Evolutionary conservation across 2,329 filamentous ascomycete genomes (phyloP).

Genomic region (Penicillium janthinellum): DNA sequence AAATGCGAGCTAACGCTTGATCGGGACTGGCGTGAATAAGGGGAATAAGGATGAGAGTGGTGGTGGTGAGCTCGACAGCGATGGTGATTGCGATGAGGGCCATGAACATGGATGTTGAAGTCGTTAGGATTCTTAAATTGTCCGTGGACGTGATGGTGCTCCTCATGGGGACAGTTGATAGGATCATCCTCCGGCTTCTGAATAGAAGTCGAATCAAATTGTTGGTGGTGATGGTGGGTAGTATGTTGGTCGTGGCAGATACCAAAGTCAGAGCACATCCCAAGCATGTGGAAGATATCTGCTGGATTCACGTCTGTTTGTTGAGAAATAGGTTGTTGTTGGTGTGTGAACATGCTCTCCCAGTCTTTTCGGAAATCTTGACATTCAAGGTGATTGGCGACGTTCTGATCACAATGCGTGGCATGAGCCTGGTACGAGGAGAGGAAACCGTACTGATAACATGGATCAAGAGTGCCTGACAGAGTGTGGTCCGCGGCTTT

Average conservation of each 20-base stretch:
- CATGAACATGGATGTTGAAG: conserved; percentile 23
- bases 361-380: conserved; percentile 35
- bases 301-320: conserved; percentile 37
- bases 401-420: conserved; percentile 26
- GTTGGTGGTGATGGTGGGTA: conserved; percentile 11
- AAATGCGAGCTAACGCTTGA: conserved; percentile 42
- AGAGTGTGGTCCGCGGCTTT: conserved; percentile 26
- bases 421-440: conserved; percentile 29
- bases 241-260: conserved; percentile 31
- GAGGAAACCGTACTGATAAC: conserved; percentile 28
- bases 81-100: conserved; percentile 38
- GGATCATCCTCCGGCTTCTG: conserved; percentile 27
- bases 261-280: conserved; percentile 36
- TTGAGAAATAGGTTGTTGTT: conserved; percentile 24
- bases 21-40: conserved; percentile 39
- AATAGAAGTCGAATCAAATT: conserved; percentile 15
- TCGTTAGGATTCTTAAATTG: conserved; percentile 34
- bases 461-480: conserved; percentile 19
- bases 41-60: conserved; percentile 38
- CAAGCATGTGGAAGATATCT: conserved; percentile 42
- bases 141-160: conserved; percentile 33
- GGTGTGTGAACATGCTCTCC: conserved; percentile 26
- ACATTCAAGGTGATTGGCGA: conserved; percentile 33
- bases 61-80: conserved; percentile 38
- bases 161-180: conserved; percentile 35